phyloP scores from a whole-genome alignment of 1,284 basidiomycete species.

The Ceratobasidium papillatum region DNA sequence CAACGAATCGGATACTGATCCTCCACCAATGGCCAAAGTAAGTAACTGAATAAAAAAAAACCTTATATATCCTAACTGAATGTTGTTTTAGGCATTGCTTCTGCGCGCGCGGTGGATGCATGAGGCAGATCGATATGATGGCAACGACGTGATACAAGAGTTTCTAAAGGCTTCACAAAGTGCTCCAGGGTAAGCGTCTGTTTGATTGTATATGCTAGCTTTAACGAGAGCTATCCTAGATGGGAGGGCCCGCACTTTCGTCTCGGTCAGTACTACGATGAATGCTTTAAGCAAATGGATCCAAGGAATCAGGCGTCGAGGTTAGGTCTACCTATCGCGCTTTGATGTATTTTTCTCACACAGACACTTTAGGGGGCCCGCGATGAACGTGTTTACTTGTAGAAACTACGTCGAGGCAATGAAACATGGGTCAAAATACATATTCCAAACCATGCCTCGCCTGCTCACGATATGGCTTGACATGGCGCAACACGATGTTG shows the following conservation, averaged over 20 bases:
- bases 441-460: constrained; percentile 95
- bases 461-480: constrained; percentile 97
- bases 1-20: constrained; percentile 55
- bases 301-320: constrained; percentile 34
- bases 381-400: constrained; percentile 42
- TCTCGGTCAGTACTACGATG: constrained; percentile 88
- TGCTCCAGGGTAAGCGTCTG: constrained; percentile 20
- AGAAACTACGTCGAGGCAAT: constrained; percentile 75
- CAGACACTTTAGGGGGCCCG: constrained; percentile 22
- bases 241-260: constrained; percentile 90
- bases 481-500: constrained; percentile 70
- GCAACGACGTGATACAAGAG: constrained; percentile 66
- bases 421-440: constrained; percentile 89
- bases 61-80: neutral
- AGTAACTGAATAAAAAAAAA: constrained; percentile 36
- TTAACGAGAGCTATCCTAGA: constrained; percentile 54
- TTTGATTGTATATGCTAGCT: neutral
- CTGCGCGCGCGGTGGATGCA: constrained; percentile 94
- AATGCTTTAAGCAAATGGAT: constrained; percentile 50
- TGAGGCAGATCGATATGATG: constrained; percentile 85
- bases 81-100: constrained; percentile 71
- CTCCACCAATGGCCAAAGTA: constrained; percentile 74
- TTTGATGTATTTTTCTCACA: neutral
- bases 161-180: constrained; percentile 62
- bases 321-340: neutral